Base-by-base conservation (phyloP, 1,284 basidiomycete species). In the Volvariella volvacea region DNA sequence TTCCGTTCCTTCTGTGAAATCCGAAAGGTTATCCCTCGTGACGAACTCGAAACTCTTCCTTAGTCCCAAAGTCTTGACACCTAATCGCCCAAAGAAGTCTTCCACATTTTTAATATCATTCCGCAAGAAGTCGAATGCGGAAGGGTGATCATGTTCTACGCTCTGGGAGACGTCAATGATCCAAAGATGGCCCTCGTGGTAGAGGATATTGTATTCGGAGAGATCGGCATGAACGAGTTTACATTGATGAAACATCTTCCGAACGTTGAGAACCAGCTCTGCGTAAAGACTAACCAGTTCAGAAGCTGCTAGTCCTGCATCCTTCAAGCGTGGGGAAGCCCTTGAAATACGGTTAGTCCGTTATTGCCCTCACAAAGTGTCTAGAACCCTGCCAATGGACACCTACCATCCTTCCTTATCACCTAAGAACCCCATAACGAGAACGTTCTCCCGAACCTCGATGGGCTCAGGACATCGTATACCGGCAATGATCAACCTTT, bases 121-220 rank as follows among this genome's bases (percentile, higher is more conserved):
- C 22, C 95, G 84, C 39, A 99, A 72, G 64, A 99, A 99, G 63
- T 99, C 95, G 59, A 92, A 96, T 0, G 93, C 92, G 31, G 86
- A 76, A 0, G 95, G 95, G 58, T 99, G 96, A 63, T 99, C 95
- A 58, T 98, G 94, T 59, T 99, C 96, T 34, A 99, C 95, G 44
- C 90, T 93, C 65, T 99, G 96, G 2, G 92, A 96, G 48, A 99
- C 96, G 62, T 99, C 96, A 65, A 99, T 99, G 58, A 99, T 88
- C 68, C 80, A 94, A 12, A 97, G 74, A 58, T 94, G 90, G 2
- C 64, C 68, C 45, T 82, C 75, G 65, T 89, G 85, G 56, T 79
- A 93, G 57, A 99, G 75, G 52, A 99, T 86, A 61, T 99, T 99
- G 78, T 99, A 99, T 65, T 99, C 96, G 49, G 89, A 93, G 47